Evolutionary conservation across 805 yeast genomes (phyloP), one percentile per base, ranked within the genome.

Genomic region (Tetrapisispora namnaoensis): DNA sequence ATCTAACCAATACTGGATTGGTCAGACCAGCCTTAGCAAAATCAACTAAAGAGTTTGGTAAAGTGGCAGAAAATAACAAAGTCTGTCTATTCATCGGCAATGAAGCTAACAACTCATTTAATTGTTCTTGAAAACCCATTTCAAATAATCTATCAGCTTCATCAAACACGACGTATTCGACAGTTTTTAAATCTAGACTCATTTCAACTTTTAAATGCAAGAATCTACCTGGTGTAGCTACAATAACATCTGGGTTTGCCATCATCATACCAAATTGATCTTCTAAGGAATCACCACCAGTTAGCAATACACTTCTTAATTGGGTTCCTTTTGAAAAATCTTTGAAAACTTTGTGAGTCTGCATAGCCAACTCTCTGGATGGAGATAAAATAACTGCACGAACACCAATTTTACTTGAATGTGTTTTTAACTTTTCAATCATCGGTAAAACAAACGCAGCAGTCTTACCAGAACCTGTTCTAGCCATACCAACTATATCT

Each of bases 401-500:
- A 1, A 82, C 82, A 53, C 99, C 99, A 41, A 86, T 83, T 62
- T 80, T 85, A 30, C 95, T 89, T 41, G 86, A 79, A 63, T 91
- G 97, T 1, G 80, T 67, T 65, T 86, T 87, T 56, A 91, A 73
- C 61, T 78, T 82, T 58, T 93, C 97, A 54, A 93, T 75, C 72
- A 93, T 74, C 3, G 99, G 99, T 48, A 93, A 70, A 20, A 87
- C 77, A 64, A 93, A 93, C 1, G 99, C 98, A 9, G 99, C 99
- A 0, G 99, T 93, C 64, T 93, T 93, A 74, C 99, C 99, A 24
- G 96, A 86, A 60, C 99, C 99, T 0, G 99, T 93, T 62, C 99
- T 78, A 16, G 99, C 99, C 99, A 93, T 93, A 63, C 97, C 99
- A 16, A 93, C 99, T 39, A 93, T 95, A 69, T 93, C 99, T 61